Base-by-base conservation (phyloP, 129 eudicot genomes). In the Artemisia tridentata region DNA sequence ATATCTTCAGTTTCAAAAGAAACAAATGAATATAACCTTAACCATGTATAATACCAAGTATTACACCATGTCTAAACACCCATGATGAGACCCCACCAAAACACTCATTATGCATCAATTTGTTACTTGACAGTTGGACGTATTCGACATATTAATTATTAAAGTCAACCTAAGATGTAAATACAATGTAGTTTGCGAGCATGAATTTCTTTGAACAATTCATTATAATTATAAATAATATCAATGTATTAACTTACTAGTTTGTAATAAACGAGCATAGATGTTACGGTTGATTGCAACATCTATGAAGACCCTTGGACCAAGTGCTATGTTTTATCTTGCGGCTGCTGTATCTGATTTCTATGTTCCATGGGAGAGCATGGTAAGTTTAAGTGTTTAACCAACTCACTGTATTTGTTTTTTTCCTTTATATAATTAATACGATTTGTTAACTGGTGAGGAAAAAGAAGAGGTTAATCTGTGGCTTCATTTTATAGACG, bases 271-370 rank as follows among this genome's bases (percentile, higher is more conserved):
- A 68, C 34, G 69, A 21, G 53, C 80, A 38, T 38, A 95, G 99
- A 84, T 85, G 64, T 80, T 95, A 81, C 83, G 83, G 83, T 56
- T 88, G 83, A 83, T 86, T 72, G 91, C 91, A 60, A 56, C 71
- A 34, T 88, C 96, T 63, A 71, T 84, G 81, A 82, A 79, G 80
- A 82, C 64, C 49, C 84, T 90, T 80, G 99, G 97, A 52, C 74
- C 86, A 75, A 70, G 74, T 79, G 97, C 95, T 80, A 78, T 95
- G 96, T 88, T 88, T 72, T 95, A 88, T 86, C 96, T 90, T 76
- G 97, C 99, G 8, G 99, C 97, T 63, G 99, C 99, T n/a, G 99
- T 95, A 10, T 95, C 99, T 10, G 99, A 95, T 77, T 95, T 95
- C 29, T 95, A 95, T 82, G 99, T 90, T 72, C 99, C 99, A 61